A percentile compares a stretch with the other conserved stretches of the same genome.
Evolutionary conservation across 129 eudicot species (phyloP).

Genomic region (Ambrosia trifida): DNA sequence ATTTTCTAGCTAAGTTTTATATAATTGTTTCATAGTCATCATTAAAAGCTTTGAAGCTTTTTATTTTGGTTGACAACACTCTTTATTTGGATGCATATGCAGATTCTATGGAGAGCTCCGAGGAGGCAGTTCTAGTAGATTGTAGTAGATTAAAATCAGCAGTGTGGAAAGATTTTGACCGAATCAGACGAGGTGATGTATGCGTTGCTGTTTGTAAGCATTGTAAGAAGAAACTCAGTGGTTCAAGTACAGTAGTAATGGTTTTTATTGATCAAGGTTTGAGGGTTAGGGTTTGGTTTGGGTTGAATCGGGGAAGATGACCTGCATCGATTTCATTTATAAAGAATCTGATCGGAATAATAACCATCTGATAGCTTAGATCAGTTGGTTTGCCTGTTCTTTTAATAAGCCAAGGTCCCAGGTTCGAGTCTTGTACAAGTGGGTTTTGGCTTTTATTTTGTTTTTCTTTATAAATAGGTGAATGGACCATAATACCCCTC

Average conservation of each 20-base stretch:
- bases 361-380: no score
- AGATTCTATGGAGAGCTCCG: constrained; percentile 63
- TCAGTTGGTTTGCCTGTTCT: no score
- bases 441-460: no score
- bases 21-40: background rate
- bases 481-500: no score
- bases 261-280: no score
- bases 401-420: no score
- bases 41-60: background rate
- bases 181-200: constrained; percentile 70
- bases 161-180: constrained; percentile 96
- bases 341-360: no score
- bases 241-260: constrained; percentile 90
- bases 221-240: constrained; percentile 87
- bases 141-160: constrained; percentile 87
- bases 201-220: constrained; percentile 86
- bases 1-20: background rate
- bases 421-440: no score
- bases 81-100: constrained; percentile 19
- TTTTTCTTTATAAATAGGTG: no score
- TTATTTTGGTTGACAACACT: constrained; percentile 8
- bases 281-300: no score
- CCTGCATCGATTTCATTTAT: no score
- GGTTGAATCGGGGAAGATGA: no score
- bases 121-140: constrained; percentile 66